Base-by-base conservation (phyloP, 768 basidiomycete genomes). In the Lactarius sanguifluus region DNA sequence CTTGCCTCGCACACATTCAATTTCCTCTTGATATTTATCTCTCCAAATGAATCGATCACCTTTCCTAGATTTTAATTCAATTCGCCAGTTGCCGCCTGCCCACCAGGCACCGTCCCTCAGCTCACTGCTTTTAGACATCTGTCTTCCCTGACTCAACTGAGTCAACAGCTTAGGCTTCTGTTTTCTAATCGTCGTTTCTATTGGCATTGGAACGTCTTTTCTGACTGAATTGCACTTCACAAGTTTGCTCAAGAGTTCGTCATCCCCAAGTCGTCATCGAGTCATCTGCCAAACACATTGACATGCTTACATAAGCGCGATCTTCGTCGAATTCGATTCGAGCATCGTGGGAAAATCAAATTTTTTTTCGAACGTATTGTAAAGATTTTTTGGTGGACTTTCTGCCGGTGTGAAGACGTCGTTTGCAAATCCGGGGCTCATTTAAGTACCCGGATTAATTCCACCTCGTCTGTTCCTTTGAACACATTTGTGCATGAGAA, bases 11-110 rank as follows among this genome's bases (percentile, higher is more conserved):
- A 41, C 18, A 40, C 50, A 23, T 56, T 16, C 47, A 34, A 15
- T 41, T 41, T 43, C 40, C 28, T 15, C 13, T 55, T 30, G 41
- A 16, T 64, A 41, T 25, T 34, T 25, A 12, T 18, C 36, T 34
- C 20, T 47, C 50, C 50, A 61, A 61, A 38, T 62, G 47, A 12
- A 23, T 50, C 47, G 47, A 50, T 50, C 47, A 12, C 13, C 47
- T 50, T 50, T 23, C 20, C n/a, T n/a, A 23, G n/a, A 47, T 12
- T 47, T 0, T 6, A 23, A 18, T 25, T 50, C 16, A 41, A 18
- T 41, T 41, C 41, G 16, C 15, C 16, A 40, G 38, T 40, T 40
- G 38, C 16, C 47, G 47, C 23, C 1, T 23, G 47, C 47, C 47
- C 5, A 12, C 12, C n/a, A 50, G 47, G 47, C 47, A 50, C 47